These are phyloP conservation scores for Phytopythium delawarense DNA, from an alignment of 352 stramenopile species.

Conservation along the genomic window DNA sequence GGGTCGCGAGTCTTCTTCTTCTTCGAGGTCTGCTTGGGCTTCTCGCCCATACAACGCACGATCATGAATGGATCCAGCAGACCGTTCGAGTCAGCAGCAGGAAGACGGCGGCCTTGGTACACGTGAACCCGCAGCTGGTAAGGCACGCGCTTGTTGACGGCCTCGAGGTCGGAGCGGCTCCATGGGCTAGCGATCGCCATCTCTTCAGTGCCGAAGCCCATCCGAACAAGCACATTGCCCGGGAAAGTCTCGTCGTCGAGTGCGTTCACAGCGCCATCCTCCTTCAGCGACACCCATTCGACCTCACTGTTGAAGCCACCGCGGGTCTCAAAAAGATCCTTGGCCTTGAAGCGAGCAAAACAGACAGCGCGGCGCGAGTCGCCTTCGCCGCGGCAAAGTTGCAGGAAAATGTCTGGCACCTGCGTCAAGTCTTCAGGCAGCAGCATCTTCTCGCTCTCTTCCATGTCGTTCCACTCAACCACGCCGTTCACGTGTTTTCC, in stretches of 20 bases:
- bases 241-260: slow-evolving; percentile 77
- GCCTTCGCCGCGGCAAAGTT: slow-evolving; percentile 70
- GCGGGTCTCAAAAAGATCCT: slow-evolving; percentile 57
- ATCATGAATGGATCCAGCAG: slow-evolving; percentile 82
- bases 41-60: slow-evolving; percentile 75
- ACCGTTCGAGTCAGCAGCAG: slow-evolving; percentile 80
- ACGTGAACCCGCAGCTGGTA: slow-evolving; percentile 85
- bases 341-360: slow-evolving; percentile 75
- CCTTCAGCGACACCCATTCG: slow-evolving; percentile 76
- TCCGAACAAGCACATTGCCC: slow-evolving; percentile 70
- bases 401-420: slow-evolving; percentile 88
- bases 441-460: slow-evolving; percentile 73
- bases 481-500: slow-evolving; percentile 72
- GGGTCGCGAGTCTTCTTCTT: slow-evolving; percentile 82
- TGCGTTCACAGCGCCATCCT: slow-evolving; percentile 77
- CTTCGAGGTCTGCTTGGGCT: slow-evolving; percentile 62
- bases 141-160: slow-evolving; percentile 71
- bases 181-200: slow-evolving; percentile 54
- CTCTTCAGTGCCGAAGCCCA: slow-evolving; percentile 77
- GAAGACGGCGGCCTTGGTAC: slow-evolving; percentile 77
- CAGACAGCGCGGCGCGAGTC: slow-evolving; percentile 62
- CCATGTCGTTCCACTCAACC: slow-evolving; percentile 81
- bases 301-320: slow-evolving; percentile 51
- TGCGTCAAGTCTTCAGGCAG: slow-evolving; percentile 65
- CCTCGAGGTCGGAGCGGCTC: slow-evolving; percentile 46